Conservation (phyloP, 805 yeast genomes). For the Jamesozyma lodderae region DNA sequence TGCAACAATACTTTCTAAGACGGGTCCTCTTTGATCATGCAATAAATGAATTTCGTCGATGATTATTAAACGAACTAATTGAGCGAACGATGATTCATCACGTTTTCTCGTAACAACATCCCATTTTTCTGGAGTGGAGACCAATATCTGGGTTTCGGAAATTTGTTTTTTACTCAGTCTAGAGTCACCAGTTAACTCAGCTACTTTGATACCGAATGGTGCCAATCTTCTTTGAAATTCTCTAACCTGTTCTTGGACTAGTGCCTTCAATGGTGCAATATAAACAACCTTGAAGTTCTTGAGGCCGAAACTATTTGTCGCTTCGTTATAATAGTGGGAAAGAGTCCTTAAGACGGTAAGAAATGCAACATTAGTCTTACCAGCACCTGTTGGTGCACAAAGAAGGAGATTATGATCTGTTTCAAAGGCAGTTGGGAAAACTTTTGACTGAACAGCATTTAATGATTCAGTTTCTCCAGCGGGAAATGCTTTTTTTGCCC, state of each 20-base stretch:
- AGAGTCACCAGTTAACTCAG: conserved; percentile 87
- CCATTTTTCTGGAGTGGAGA: conserved; percentile 97
- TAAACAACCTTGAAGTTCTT: conserved; percentile 69
- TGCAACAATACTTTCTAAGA: conserved; percentile 77
- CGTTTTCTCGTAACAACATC: conserved; percentile 86
- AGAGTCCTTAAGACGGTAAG: conserved; percentile 61
- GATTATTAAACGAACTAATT: conserved; percentile 59
- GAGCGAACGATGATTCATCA: conserved; percentile 54
- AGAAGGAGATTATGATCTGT: conserved; percentile 64
- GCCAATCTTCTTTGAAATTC: conserved; percentile 67
- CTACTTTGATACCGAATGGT: conserved; percentile 60
- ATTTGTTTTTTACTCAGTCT: conserved; percentile 69
- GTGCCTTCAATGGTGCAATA: conserved; percentile 87
- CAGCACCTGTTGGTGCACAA: conserved; percentile 99
- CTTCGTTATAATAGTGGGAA: conserved; percentile 39
- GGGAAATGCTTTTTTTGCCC: conserved; percentile 77
- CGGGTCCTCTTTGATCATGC: conserved; percentile 95
- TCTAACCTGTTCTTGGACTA: conserved; percentile 89
- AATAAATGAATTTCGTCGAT: conserved; percentile 89
- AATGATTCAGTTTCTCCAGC: conserved; percentile 52
- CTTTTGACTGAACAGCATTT: conserved; percentile 77
- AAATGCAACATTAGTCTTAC: conserved; percentile 96
- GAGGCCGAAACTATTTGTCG: conserved; percentile 42
- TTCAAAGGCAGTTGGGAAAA: conserved; percentile 68
- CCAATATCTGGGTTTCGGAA: conserved; percentile 67